Conservation (phyloP, 2,329 filamentous ascomycete genomes). For the Botrytis squamosa region DNA sequence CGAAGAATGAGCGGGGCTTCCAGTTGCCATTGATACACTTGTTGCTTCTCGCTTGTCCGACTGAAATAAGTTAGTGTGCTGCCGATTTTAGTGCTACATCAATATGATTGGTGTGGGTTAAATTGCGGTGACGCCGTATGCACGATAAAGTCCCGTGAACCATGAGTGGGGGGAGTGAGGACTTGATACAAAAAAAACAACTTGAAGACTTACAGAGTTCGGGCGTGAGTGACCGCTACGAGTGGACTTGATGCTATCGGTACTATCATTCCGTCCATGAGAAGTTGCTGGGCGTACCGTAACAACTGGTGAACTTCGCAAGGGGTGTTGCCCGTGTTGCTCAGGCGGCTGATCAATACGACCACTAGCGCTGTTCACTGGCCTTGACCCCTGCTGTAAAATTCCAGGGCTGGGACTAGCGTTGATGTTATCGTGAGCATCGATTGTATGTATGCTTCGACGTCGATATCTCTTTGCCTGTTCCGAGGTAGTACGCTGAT, state of each 20-base stretch:
- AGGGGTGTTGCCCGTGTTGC: slow-evolving; percentile 36
- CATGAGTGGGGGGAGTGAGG: slow-evolving; percentile 19
- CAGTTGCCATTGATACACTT: slow-evolving; percentile 41
- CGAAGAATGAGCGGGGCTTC: slow-evolving; percentile 46
- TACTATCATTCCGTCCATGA: slow-evolving; percentile 52
- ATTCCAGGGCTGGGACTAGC: slow-evolving; percentile 26
- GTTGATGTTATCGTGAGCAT: slow-evolving; percentile 37
- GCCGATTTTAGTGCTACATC: slow-evolving; percentile 31
- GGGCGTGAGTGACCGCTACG: slow-evolving; percentile 59
- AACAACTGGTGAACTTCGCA: slow-evolving; percentile 38
- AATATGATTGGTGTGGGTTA: slow-evolving; percentile 37
- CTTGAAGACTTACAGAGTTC: slow-evolving; percentile 60
- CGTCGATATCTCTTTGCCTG: slow-evolving; percentile 74
- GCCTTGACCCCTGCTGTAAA: slow-evolving; percentile 34
- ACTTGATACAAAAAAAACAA: slow-evolving; percentile 16
- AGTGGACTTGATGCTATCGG: slow-evolving; percentile 61
- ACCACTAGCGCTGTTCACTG: slow-evolving; percentile 36
- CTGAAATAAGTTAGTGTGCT: slow-evolving; percentile 52
- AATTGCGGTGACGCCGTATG: slow-evolving; percentile 31
- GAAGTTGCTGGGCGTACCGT: slow-evolving; percentile 33
- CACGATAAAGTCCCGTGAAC: slow-evolving; percentile 26
- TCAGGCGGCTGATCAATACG: slow-evolving; percentile 37
- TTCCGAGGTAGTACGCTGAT: slow-evolving; percentile 58
- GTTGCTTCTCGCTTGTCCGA: slow-evolving; percentile 58
- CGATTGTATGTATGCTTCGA: slow-evolving; percentile 74